These are phyloP conservation scores for Hymenoscyphus salicellus DNA, from an alignment of 2,329 filamentous ascomycete species.

Conservation along the genomic window DNA sequence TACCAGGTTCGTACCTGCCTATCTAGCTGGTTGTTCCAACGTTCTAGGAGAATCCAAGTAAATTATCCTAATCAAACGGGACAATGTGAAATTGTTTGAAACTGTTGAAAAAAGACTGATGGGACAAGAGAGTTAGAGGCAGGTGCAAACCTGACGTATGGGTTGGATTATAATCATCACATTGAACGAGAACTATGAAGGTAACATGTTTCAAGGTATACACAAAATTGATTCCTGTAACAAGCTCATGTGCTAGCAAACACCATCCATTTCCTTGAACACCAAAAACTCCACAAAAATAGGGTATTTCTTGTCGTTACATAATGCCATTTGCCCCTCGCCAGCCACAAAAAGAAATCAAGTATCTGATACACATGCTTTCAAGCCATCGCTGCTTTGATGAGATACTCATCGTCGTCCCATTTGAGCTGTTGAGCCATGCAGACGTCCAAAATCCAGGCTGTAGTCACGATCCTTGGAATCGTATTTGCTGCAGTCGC, in stretches of 20 bases:
- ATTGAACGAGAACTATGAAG: background rate
- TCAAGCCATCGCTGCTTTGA: background rate
- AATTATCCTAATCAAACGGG: too few relatives aligned
- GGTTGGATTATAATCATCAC: background rate
- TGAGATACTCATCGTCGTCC: conserved; percentile 59
- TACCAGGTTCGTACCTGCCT: too few relatives aligned
- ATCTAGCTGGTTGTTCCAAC: too few relatives aligned
- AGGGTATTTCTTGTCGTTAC: conserved; percentile 5
- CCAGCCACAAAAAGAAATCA: background rate
- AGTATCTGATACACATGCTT: background rate
- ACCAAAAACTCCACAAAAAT: conserved; percentile 2
- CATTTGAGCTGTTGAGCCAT: conserved; percentile 82
- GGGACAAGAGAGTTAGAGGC: too few relatives aligned
- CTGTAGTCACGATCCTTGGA: conserved; percentile 74
- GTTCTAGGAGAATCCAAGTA: too few relatives aligned
- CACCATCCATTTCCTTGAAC: background rate
- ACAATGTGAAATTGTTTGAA: too few relatives aligned
- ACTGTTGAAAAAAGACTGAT: too few relatives aligned
- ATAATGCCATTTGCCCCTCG: background rate
- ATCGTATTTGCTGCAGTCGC: conserved; percentile 74
- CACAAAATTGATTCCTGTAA: background rate
- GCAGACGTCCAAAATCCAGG: conserved; percentile 87
- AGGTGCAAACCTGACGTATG: too few relatives aligned
- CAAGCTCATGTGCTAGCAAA: background rate
- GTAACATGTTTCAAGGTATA: background rate